Base-by-base conservation (phyloP, 495 filamentous ascomycete genomes). In the Aspergillus carlsbadensis region DNA sequence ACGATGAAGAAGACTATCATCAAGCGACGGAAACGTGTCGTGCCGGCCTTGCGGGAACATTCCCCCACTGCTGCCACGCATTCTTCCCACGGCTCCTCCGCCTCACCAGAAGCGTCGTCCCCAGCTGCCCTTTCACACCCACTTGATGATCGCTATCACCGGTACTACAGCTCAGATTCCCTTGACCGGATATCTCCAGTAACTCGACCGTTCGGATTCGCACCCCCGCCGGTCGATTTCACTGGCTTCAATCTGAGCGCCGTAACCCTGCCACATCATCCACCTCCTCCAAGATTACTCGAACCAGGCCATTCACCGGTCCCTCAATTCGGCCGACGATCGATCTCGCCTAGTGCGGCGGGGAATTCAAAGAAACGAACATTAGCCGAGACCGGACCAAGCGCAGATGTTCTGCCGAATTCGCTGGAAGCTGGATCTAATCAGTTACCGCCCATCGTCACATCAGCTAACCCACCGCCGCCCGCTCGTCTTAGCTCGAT, bases 1-100 rank as follows among this genome's bases (percentile, higher is more conserved):
- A 88, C 88, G 0, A 98, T 98, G 95, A 98, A 98, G 72, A 98
- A 96, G 72, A 87, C 88, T 0, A 85, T 94, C 49, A 98, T 98
- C 69, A 98, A 98, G 72, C 84, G 94, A 39, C 86, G 94, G 56
- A 98, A 98, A 75, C 87, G 94, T 17, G 92, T 98, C 14, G 91
- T 98, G 39, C 93, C 94, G 17, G 91, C 89, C 15, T 71, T 81
- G 41, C 81, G 87, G 58, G 86, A 83, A 54, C 68, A 77, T 36
- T 76, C 74, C 39, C 70, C 73, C 36, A 73, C 75, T 13, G 71
- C 60, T 13, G 64, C 69, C 14, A 74, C 73, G 15, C 72, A 76
- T n/a, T 78, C 75, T 6, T 77, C 75, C 5, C 71, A 73, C 37
- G 73, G 72, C 10, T 77, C 75, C 18, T 79, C 70, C 14, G 70